phyloP scores from a whole-genome alignment of 352 stramenopile genomes.

The Globisporangium lucens region DNA sequence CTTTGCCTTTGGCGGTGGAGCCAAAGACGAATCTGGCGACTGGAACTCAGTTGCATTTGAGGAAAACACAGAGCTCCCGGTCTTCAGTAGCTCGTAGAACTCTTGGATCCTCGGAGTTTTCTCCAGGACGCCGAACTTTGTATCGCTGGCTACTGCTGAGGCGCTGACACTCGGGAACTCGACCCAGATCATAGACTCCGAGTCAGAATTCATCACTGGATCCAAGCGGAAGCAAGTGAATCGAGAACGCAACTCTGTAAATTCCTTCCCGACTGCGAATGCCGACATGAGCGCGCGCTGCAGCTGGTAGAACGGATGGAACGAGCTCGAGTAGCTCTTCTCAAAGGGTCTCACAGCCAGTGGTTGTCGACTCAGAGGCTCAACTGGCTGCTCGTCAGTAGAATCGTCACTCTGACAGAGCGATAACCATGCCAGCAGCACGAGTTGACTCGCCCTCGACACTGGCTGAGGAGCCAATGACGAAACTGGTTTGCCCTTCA shows the following conservation, averaged over 20 bases:
- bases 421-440: conserved; percentile 34
- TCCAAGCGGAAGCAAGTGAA: conserved; percentile 26
- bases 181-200: conserved; percentile 19
- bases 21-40: not conserved
- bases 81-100: conserved; percentile 15
- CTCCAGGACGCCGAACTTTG: conserved; percentile 21
- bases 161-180: conserved; percentile 15
- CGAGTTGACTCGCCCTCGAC: conserved; percentile 29
- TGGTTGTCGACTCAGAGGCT: not conserved
- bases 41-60: conserved; percentile 1
- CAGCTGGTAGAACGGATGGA: conserved; percentile 59
- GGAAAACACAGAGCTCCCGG: not conserved
- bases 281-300: conserved; percentile 20
- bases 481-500: not conserved
- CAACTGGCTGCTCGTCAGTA: not conserved
- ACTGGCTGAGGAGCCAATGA: not conserved
- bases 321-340: conserved; percentile 30
- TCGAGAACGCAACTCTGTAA: conserved; percentile 21
- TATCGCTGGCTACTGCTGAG: not conserved
- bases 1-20: not conserved
- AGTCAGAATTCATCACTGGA: not conserved
- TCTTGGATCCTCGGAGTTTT: conserved; percentile 26
- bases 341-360: conserved; percentile 16
- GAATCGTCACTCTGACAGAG: conserved; percentile 17
- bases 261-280: conserved; percentile 16